Base-by-base conservation (phyloP, 2,329 filamentous ascomycete genomes). In the Allantophomopsis lycopodina region DNA sequence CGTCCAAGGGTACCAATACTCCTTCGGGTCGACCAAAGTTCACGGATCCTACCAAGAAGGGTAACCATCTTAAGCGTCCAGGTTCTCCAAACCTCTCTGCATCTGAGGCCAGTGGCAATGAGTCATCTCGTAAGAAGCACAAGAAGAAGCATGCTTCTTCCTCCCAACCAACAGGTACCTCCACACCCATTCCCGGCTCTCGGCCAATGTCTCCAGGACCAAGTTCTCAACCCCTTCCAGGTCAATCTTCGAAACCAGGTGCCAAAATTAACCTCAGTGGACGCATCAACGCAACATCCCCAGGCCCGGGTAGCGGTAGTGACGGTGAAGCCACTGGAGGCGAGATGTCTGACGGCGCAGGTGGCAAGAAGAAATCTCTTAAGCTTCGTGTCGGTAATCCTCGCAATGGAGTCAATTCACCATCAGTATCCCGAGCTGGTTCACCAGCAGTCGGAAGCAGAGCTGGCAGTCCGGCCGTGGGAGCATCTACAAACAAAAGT, bases 51-150 rank as follows among this genome's bases (percentile, higher is more conserved):
- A 50, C 65, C 40, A 73, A 71, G 51, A 70, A 69, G 46, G 53
- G 56, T 3, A 54, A 71, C 23, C 59, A 60, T 50, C 71, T 89
- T 39, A 95, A 95, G 63, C 79, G 89, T 21, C 73, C 84, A 23
- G 86, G 87, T 14, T 94, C 87, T 13, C 86, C 88, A 3, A 82
- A 88, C 47, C 69, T 83, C 23, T 95, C 55, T 0, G 45, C 40
- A 20, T 44, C 87, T 2, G 89, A 96, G 56, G 86, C 86, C 8
- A 94, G 86, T 56, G 89, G 86, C 39, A 93, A 88, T 50, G 89
- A 96, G 57, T 89, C 84, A 1, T 76, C 79, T 17, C 80, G 82
- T 48, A 87, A 91, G 62, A 85, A 84, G 64, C 74, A 72, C 56
- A 75, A 82, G 55, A 83, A 80, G 63, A 82, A 81, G 55, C 71